A percentile compares a stretch with the other conserved stretches of the same genome.
phyloP scores from a whole-genome alignment of 2,329 filamentous ascomycete genomes.

The Paramyrothecium roridum region DNA sequence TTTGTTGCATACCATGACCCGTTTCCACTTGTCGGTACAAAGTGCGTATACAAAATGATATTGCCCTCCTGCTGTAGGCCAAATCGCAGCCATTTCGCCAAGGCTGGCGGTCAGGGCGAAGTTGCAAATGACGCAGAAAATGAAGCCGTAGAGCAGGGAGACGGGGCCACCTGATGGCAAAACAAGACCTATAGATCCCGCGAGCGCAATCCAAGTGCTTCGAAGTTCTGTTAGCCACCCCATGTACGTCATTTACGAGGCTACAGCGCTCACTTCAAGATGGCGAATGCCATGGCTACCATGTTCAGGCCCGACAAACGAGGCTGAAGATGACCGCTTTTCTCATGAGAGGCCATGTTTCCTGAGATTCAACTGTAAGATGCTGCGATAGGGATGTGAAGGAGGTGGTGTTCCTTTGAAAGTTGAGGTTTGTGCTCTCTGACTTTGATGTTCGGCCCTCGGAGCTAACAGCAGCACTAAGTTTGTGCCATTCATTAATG shows the following conservation, averaged over 20 bases:
- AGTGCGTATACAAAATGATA: conserved; percentile 42
- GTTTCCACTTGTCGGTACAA: conserved; percentile 34
- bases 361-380: no score
- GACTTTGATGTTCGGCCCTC: no score
- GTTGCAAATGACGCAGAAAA: conserved; percentile 42
- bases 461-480: no score
- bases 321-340: conserved; percentile 27
- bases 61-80: conserved; percentile 43
- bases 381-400: no score
- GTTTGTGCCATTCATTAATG: no score
- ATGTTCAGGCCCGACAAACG: conserved; percentile 36
- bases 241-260: accelerated
- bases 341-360: background rate
- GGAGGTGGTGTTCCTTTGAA: no score
- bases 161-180: conserved; percentile 38
- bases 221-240: conserved; percentile 4
- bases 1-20: conserved; percentile 23
- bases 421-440: no score
- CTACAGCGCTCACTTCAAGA: conserved; percentile 27
- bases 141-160: conserved; percentile 40
- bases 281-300: conserved; percentile 40
- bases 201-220: conserved; percentile 29
- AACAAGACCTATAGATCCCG: conserved; percentile 37
- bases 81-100: conserved; percentile 39
- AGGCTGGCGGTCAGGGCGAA: conserved; percentile 37